Evolutionary conservation across 306 rosid species (phyloP), one percentile per base, ranked within the genome.

Genomic region (Begonia peltatifolia): DNA sequence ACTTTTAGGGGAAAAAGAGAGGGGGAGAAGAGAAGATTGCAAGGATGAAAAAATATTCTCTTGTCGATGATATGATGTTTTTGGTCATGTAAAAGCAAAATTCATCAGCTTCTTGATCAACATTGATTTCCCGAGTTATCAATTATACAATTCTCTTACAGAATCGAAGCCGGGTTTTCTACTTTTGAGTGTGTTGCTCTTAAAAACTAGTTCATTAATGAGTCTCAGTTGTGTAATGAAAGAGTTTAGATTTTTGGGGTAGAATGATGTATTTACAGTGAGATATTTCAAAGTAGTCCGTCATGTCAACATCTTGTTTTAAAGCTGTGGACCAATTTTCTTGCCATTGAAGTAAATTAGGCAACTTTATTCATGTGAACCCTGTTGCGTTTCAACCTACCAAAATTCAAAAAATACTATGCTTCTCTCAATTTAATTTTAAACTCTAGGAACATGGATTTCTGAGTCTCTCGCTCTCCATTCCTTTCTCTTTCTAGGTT

Each of bases 321-420:
- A 80, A 75, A 81, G 71, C 76, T 68, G 84, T 82, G 95, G 95
- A 70, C 87, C 95, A 68, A 59, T 50, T 23, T 60, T 70, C 55
- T 74, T 74, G 93, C 60, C 74, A 84, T 76, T 74, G 95, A 72
- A 79, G 89, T 89, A 77, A 82, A 84, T 79, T 76, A 70, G 87
- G 89, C 84, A 84, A 78, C 97, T 79, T 74, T 84, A 74, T 76
- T 84, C 95, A 82, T 89, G 97, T 89, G 90, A 80, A 76, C 81
- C 72, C 74, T 76, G 79, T 71, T 70, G 82, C 76, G 93, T 74
- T 78, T 44, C 88, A 80, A 77, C 38, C 89, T 71, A 84, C 95
- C 93, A 78, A 68, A 70, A 77, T 73, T 84, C 75, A 78, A 78
- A 62, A 51, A 74, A 69, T 58, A 63, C 78, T 63, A 67, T 69